Base-by-base conservation (phyloP, 805 yeast species). In the Yamadazyma ubonensis region DNA sequence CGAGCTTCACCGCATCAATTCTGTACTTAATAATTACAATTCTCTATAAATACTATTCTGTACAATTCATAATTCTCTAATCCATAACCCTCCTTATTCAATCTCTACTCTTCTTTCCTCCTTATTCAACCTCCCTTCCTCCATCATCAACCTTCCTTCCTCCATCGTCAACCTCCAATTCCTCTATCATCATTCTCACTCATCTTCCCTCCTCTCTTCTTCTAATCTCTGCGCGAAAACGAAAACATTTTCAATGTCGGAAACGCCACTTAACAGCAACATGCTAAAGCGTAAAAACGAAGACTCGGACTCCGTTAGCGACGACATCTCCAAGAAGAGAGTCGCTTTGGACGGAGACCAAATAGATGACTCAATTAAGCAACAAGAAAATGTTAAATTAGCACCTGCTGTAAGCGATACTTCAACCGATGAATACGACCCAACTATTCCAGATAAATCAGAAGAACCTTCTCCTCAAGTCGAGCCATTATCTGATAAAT, bases 261-360 rank as follows among this genome's bases (percentile, higher is more conserved):
- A 37, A 15, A 37, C 37, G 38, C 33, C 43, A 33, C 29, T 37
- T 9, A 21, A 21, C 23, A 40, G 26, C 29, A 43, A 43, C 21
- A 65, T 74, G 57, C 65, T 79, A 55, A 83, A 83, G 57, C 70
- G 90, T 41, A 83, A 82, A 65, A 82, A 79, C 63, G 89, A 83
- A 46, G 87, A 81, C 42, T 49, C 45, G 28, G 71, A 65, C 35
- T 48, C 58, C 10, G 39, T 57, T 7, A 64, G 66, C 9, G 71
- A 75, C 32, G 78, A 71, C 43, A 78, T 75, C 39, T 67, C 74
- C 21, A 79, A 69, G 38, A 83, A 83, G 52, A 65, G 91, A 37
- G 84, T 82, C 11, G 90, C 90, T 2, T 69, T 83, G 49, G 86
- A 77, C 8, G 44, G 23, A 4, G 49, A 42, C n/a, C 43, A 39